Base-by-base conservation (phyloP, 257 asterid genomes). In the Ajuga chamaepitys region DNA sequence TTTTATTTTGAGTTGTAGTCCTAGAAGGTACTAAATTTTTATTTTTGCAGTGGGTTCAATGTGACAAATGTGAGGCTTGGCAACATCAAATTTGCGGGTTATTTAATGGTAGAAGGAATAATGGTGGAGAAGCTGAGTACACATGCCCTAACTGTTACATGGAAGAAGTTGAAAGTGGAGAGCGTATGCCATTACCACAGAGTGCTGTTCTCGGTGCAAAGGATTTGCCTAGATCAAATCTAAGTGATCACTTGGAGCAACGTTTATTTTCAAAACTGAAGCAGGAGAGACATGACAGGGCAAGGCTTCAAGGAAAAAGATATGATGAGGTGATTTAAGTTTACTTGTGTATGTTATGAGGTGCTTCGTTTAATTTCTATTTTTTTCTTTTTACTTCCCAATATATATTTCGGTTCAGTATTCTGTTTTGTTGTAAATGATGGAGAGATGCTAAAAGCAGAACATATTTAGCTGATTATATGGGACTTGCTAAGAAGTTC, bases 21-120 rank as follows among this genome's bases (percentile, higher is more conserved):
- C 14, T 58, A 50, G 37, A 40, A 41, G 62, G 56, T 68, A 21
- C 62, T 76, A 59, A 70, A 47, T 61, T 22, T 79, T 42, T 70
- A n/a, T 77, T 72, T 69, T 58, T 64, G 77, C 93, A 94, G 99
- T 94, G 99, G 99, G 99, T 94, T 71, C 99, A 94, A 80, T 94
- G 99, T 67, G 99, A 94, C 76, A 94, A 86, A 70, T 94, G 99
- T 76, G 98, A 94, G 79, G 95, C 95, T 70, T 94, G 99, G 99
- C 99, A 94, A 77, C 99, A 94, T 77, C 99, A 94, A 76, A 90
- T 94, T 64, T 94, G 99, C 70, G 98, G 98, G 56, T 78, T 94
- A 67, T 94, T 94, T 73, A 94, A 94, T 75, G 97, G 99, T 82
- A 83, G 95, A 82, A 88, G 98, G 77, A 94, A 94, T 80, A 95